Base-by-base conservation (phyloP, 83 land plant genomes). In the Picea engelmannii region DNA sequence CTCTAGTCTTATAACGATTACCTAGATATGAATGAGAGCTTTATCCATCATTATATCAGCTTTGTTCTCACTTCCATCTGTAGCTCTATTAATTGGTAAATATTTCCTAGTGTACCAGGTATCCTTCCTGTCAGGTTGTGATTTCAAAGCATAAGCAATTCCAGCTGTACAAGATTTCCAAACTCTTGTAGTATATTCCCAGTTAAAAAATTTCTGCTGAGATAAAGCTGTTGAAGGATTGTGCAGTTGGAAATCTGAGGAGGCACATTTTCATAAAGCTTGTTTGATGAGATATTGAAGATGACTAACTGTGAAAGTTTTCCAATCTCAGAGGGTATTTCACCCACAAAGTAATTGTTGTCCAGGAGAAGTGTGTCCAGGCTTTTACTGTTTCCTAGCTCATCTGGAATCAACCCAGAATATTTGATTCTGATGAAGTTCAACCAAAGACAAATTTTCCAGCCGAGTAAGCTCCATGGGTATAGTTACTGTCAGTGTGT, bases 251-350 rank as follows among this genome's bases (percentile, higher is more conserved):
- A 82, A 55, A 90, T 79, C 47, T 88, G 83, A 10, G 40, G 79
- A 21, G 95, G 94, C 20, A 95, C 90, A 25, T 27, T 35, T 20
- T 92, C 94, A 0, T 78, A 49, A 7, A 95, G 74, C 31, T 60
- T 58, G 62, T 95, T 93, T 20, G 87, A 89, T 24, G 96, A 93
- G 62, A 91, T 66, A 60, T 95, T 93, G 16, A 93, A 86, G 25
- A 63, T 83, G 42, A 70, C 86, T 70, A 87, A 78, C 65, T 81
- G 47, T 5, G 89, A 83, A 11, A 93, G 85, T n/a, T 90, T 88
- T 17, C 92, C 90, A 55, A 95, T 79, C 78, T 83, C 81, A n/a
- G 13, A 62, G 4, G 97, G 97, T 27, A 95, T 79, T 44, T 79
- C 63, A 20, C 87, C 86, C 18, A 88, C 77, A 16, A 95, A 83